A percentile compares a stretch with the other conserved stretches of the same genome.
phyloP scores from a whole-genome alignment of 2,329 filamentous ascomycete species.

The Metarhizium anisopliae region DNA sequence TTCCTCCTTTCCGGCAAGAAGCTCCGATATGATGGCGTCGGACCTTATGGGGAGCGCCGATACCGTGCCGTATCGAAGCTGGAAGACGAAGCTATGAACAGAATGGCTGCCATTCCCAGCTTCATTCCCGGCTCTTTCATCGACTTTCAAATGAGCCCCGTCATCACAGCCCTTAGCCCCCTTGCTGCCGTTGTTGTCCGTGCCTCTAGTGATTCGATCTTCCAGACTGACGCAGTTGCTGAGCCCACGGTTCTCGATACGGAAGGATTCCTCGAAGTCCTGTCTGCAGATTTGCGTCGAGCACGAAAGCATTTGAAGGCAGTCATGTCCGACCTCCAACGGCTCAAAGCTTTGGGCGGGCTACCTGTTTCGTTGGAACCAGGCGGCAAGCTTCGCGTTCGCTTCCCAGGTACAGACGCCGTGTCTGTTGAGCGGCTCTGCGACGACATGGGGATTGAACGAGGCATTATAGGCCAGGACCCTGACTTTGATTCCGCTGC shows the following conservation, averaged over 20 bases:
- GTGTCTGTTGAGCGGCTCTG: constrained; percentile 75
- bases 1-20: constrained; percentile 90
- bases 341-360: constrained; percentile 69
- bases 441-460: constrained; percentile 74
- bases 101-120: constrained; percentile 51
- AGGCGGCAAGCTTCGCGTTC: constrained; percentile 61
- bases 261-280: constrained; percentile 73
- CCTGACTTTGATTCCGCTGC: constrained; percentile 56
- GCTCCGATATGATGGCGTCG: constrained; percentile 73
- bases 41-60: constrained; percentile 63
- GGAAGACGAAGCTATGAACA: constrained; percentile 63
- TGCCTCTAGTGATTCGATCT: constrained; percentile 32
- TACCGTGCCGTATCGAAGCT: constrained; percentile 70
- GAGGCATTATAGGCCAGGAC: constrained; percentile 74
- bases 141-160: constrained; percentile 83
- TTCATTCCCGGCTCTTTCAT: constrained; percentile 66
- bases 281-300: constrained; percentile 81
- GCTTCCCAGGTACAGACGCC: constrained; percentile 85
- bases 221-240: constrained; percentile 28
- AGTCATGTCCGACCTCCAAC: constrained; percentile 72
- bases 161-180: constrained; percentile 77
- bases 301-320: constrained; percentile 75
- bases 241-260: constrained; percentile 61
- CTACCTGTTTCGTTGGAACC: constrained; percentile 69
- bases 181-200: constrained; percentile 48